Base-by-base conservation (phyloP, 2,329 filamentous ascomycete species). In the Lasiodiplodia theobromae region DNA sequence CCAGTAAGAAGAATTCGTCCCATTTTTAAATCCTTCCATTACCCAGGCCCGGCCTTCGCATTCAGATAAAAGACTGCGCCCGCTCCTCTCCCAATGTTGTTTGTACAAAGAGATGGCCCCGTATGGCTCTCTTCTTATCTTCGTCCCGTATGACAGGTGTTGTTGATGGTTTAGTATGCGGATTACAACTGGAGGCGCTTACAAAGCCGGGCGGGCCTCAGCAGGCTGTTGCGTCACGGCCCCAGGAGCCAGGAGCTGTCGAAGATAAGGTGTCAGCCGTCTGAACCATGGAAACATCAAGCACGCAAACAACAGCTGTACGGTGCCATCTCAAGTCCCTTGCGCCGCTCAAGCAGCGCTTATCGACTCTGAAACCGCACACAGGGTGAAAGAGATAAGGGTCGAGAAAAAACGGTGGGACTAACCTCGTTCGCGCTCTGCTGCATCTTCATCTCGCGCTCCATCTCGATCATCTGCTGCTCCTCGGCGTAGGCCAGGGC, bases 391-490 rank as follows among this genome's bases (percentile, higher is more conserved):
- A 10, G 8, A 34, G 31, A 18, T 18, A 44, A 44, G 40, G 16
- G 38, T 5, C 8, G 16, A 58, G 21, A 1, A 49, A 18, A 64
- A 44, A 12, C 37, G 38, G 5, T n/a, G 14, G 11, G n/a, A 82
- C 84, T 75, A 76, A 91, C 88, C 85, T 97, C 93, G 78, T 92
- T 91, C 71, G 93, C 93, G 77, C 92, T 89, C 87, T 97, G 93
- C 81, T 96, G 92, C 93, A 97, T 96, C 81, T 92, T 90, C 88
- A 94, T 94, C 85, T 97, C 95, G 82, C 94, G 90, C 89, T 99
- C 96, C 93, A 97, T 96, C 85, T 97, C 95, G 72, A 95, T 86
- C 80, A 97, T 89, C 85, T 97, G 93, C 86, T 97, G 94, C 86
- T 99, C 96, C 86, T 99, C 96, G 72, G 92, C 90, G 79, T 94